Percentiles rank a stretch among this genome's conserved stretches.
Conservation (phyloP, 331 rosid species). For the Acacia pycnantha region DNA sequence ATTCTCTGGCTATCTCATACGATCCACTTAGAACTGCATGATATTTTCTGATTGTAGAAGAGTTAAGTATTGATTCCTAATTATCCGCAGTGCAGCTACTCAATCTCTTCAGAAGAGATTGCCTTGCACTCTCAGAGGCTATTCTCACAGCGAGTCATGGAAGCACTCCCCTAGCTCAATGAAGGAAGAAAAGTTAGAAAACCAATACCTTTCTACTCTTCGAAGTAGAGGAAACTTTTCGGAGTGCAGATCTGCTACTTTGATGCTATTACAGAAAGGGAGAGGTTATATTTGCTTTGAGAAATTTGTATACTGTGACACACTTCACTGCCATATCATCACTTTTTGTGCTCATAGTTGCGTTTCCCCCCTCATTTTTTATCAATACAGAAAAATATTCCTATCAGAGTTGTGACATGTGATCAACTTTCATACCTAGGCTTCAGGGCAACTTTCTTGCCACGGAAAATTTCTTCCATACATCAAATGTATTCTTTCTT, state of each 20-base stretch:
- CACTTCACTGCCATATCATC: constrained; percentile 11
- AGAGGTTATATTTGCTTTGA: constrained; percentile 2
- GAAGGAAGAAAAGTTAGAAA: constrained; percentile 17
- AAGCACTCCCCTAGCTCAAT: constrained; percentile 54
- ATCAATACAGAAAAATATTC: constrained; percentile 63
- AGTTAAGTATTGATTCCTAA: constrained; percentile 30
- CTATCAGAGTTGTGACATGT: constrained; percentile 66
- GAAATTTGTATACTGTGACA: constrained; percentile 8
- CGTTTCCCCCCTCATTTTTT: neutral
- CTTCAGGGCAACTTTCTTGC: constrained; percentile 91
- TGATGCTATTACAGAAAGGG: constrained; percentile 66
- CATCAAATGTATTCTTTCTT: constrained; percentile 67
- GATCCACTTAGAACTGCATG: neutral
- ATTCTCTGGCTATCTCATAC: constrained; percentile 4
- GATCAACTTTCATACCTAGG: constrained; percentile 82
- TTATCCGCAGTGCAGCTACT: constrained; percentile 59
- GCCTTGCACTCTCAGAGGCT: constrained; percentile 86
- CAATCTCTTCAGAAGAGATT: constrained; percentile 48
- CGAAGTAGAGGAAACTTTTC: constrained; percentile 81
- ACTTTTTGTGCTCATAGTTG: constrained; percentile 7
- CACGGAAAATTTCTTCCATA: constrained; percentile 95
- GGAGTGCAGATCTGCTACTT: constrained; percentile 85
- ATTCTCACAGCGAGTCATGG: constrained; percentile 48
- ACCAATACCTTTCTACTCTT: constrained; percentile 34
- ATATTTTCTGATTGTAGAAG: neutral